These are phyloP conservation scores for Vanilla planifolia DNA, from an alignment of 106 monocot genomes.

Conservation along the genomic window DNA sequence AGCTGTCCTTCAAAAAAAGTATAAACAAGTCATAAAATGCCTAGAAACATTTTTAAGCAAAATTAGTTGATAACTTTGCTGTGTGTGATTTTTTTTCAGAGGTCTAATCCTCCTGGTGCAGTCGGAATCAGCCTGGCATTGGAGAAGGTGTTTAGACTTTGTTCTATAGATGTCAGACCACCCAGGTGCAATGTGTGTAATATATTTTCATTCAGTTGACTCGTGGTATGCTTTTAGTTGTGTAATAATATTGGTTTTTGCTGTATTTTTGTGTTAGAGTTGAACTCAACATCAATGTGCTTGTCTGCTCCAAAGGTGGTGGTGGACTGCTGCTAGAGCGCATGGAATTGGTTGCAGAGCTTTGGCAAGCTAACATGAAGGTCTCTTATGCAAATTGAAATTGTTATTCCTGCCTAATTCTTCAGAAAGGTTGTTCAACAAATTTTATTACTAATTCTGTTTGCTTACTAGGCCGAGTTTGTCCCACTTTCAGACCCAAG, in stretches of 20 bases:
- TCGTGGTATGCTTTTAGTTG: background rate
- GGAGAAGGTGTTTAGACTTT: constrained; percentile 74
- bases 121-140: constrained; percentile 90
- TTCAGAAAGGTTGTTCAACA: too few relatives aligned
- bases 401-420: too few relatives aligned
- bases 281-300: constrained; percentile 46
- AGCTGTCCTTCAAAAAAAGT: too few relatives aligned
- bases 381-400: constrained; percentile 17
- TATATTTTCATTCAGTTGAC: background rate
- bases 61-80: too few relatives aligned
- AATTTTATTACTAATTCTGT: background rate
- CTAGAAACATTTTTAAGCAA: too few relatives aligned
- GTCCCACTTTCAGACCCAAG: constrained; percentile 71
- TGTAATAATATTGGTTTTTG: background rate
- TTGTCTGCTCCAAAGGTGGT: constrained; percentile 94
- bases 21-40: too few relatives aligned
- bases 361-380: constrained; percentile 93
- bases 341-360: constrained; percentile 84
- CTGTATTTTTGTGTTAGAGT: constrained; percentile 26
- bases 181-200: constrained; percentile 35
- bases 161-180: constrained; percentile 50
- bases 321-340: constrained; percentile 85
- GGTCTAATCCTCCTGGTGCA: constrained; percentile 65
- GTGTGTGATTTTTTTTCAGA: constrained; percentile 29
- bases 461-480: constrained; percentile 65